Conservation (phyloP, 2,329 filamentous ascomycete genomes). For the Sclerotinia trifoliorum region DNA sequence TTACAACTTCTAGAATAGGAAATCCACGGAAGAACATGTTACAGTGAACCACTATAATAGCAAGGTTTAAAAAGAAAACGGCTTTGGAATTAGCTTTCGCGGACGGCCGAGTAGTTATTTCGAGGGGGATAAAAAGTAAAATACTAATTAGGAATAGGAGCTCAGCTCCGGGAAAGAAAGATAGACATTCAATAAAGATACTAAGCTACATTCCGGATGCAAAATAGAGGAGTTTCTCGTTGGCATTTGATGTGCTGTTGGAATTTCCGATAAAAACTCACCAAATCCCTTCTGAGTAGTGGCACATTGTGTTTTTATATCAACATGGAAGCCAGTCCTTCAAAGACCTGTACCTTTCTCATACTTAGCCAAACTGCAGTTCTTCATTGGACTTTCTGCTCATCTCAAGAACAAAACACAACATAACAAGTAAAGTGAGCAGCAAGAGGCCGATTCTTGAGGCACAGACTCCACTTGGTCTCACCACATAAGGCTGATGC, state of each 20-base stretch:
- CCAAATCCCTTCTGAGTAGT: neutral
- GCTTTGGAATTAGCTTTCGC: neutral
- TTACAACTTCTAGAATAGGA: slow-evolving; percentile 1
- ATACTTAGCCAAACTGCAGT: too few relatives aligned
- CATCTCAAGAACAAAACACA: neutral
- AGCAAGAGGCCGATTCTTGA: neutral
- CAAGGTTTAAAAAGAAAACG: slow-evolving; percentile 1
- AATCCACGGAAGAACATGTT: slow-evolving; percentile 2
- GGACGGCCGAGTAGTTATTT: neutral
- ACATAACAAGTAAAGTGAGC: neutral
- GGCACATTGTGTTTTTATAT: neutral
- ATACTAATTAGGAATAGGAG: slow-evolving; percentile 8
- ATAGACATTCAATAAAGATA: slow-evolving; percentile 8
- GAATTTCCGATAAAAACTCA: too few relatives aligned
- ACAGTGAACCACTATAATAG: slow-evolving; percentile 9
- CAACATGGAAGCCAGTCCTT: slow-evolving; percentile 4
- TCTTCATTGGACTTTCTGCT: too few relatives aligned
- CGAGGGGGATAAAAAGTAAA: slow-evolving; percentile 7
- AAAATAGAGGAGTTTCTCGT: neutral
- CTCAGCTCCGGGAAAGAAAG: slow-evolving; percentile 13
- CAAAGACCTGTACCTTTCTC: slow-evolving; percentile 3
- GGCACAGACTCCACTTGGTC: neutral
- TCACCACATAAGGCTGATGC: neutral
- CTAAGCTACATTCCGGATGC: slow-evolving; percentile 1
- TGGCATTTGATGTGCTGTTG: neutral